Base-by-base conservation (phyloP, 2,329 filamentous ascomycete species). In the Parascedosporium putredinis region DNA sequence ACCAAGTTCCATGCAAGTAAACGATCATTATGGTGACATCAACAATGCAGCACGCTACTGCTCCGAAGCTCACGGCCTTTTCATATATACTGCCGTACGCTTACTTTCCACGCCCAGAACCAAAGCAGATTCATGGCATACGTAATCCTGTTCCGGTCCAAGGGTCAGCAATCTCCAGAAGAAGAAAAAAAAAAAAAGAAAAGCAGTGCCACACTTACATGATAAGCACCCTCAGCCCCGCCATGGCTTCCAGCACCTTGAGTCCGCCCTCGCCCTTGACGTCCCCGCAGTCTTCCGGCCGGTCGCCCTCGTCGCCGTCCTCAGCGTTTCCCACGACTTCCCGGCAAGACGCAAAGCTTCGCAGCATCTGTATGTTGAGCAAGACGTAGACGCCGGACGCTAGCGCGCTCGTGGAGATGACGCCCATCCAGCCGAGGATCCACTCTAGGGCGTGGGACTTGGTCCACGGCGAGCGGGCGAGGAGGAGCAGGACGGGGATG, bases 71-170 rank as follows among this genome's bases (percentile, higher is more conserved):
- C 33, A 16, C 33, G 14, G 23, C 6, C 20, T 10, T 42, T 20
- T 42, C 38, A 42, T 12, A 20, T 22, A 42, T 42, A 42, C 38
- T 20, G 20, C 38, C 38, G 20, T 20, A 42, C 38, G 38, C 38
- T 45, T 27, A 25, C 42, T 20, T 45, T 45, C 42, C 42, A 45
- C 14, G 42, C 42, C 42, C 42, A 45, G 23, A 45, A 45, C 42
- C 42, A 45, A 22, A 45, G n/a, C 22, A 45, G 23, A 12, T 12
- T 25, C 42, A 45, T 45, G 5, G 25, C 27, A 45, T 45, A 45
- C 3, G 23, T 12, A n/a, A 25, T 29, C 42, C 42, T 45, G 10
- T 4, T 3, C n/a, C 42, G 27, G n/a, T 10, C 27, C 22, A 45
- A 23, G 12, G 6, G 27, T 12, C 27, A 6, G 27, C 7, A 12